Base-by-base conservation (phyloP, 768 basidiomycete genomes). In the Pisolithus tinctorius region DNA sequence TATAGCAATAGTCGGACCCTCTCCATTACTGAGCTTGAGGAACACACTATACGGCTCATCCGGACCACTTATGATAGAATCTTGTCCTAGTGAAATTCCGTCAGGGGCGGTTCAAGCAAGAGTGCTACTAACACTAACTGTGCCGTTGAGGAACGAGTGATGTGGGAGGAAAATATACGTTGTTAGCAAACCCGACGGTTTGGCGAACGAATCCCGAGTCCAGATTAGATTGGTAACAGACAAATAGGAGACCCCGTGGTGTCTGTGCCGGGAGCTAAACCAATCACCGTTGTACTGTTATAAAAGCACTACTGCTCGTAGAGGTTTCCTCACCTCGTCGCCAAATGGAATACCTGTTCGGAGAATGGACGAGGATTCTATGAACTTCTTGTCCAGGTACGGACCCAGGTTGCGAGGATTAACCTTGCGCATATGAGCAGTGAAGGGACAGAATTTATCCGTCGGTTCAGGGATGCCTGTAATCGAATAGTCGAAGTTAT, bases 351-450 rank as follows among this genome's bases (percentile, higher is more conserved):
- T 69, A 20, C 68, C 67, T 8, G 60, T 55, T 17, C 69, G 65
- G 5, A 71, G 57, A 30, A 71, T 63, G 46, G 60, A 54, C 17
- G 55, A 49, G 20, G 55, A 29, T 4, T 66, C 58, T 10, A 63
- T 43, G 51, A 49, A 58, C 23, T 58, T 58, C 40, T 58, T 59
- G 44, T 23, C 29, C 9, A 58, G 36, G 39, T 59, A 58, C 6
- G 63, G 61, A 23, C 57, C 50, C 6, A 63, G 53, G 38, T 66
- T 51, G 10, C 78, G 72, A 34, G 76, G 77, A 53, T 65, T 65
- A 10, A 72, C 74, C 64, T 77, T 78, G 25, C 77, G 72, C 41
- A 71, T 62, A 50, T 78, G 76, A 1, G 75, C 74, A 26, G 74
- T 73, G 59, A 78, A 77, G 10, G 78, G 78, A 51, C 71, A 71